Base-by-base conservation (phyloP, 78 protist genomes). In the Bodo saltans region DNA sequence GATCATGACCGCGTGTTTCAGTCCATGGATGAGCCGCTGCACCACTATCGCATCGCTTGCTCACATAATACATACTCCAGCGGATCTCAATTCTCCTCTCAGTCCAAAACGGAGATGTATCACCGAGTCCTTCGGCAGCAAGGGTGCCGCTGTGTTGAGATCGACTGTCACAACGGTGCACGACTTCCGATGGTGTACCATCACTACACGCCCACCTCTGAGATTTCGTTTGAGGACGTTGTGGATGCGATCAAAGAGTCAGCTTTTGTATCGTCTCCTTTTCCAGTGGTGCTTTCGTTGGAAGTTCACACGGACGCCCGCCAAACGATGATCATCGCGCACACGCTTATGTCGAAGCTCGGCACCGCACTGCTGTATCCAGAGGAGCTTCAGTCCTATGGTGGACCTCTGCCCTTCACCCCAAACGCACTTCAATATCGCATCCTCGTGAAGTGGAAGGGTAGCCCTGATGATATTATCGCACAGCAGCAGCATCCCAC, bases 61-160 rank as follows among this genome's bases (percentile, higher is more conserved):
- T 83, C 91, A 12, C 98, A 95, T 89, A 95, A 95, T 83, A 94
- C 98, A 38, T 95, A 95, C 88, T 79, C 93, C 35, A 32, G 68
- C 27, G 95, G 91, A 29, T 92, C 92, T 83, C 97, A 94, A 88
- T 78, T 94, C 34, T 72, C 75, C 42, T 83, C 88, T 34, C 29
- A 42, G 0, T 85, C 93, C 11, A 25, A 33, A 3, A 40, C 30
- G 28, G 47, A 67, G 42, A 68, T 68, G 81, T 88, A 84, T 68
- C 40, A 75, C 42, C 38, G 42, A 21, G 40, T 11, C 32, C 70
- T 83, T 35, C 71, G n/a, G n/a, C 79, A 52, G n/a, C 23, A 28
- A 32, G 90, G 90, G 1, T 83, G 86, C 38, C 78, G 90, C 30
- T 87, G 90, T 83, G 39, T 87, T 41, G 90, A 87, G 39, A 68